Percentiles rank a stretch among this genome's conserved stretches.
Conservation (phyloP, 1,139 yeast species). For the Magnusiomyces tetraspermus region DNA sequence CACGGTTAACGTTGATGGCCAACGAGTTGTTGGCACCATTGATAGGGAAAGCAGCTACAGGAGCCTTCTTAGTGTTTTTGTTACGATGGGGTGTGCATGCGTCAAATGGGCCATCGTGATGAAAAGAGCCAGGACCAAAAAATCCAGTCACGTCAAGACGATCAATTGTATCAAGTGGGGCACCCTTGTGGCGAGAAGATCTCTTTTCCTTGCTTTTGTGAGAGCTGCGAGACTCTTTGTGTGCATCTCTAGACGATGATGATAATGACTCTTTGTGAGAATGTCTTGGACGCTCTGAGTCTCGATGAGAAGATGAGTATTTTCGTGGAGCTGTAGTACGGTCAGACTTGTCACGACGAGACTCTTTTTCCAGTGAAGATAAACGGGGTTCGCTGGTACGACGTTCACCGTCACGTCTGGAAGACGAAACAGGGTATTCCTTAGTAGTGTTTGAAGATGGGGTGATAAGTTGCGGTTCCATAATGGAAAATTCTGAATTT, state of each 20-base stretch:
- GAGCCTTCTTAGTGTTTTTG: slow-evolving; percentile 63
- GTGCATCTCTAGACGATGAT: not conserved
- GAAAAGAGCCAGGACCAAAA: slow-evolving; percentile 80
- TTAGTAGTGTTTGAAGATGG: slow-evolving; percentile 2
- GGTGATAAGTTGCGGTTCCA: slow-evolving; percentile 17
- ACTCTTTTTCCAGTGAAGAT: no score
- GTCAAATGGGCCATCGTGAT: slow-evolving; percentile 99
- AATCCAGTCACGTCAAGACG: slow-evolving; percentile 91
- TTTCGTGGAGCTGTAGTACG: no score
- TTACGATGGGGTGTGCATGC: slow-evolving; percentile 97
- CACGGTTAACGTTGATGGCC: slow-evolving; percentile 37
- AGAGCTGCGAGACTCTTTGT: no score
- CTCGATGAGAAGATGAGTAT: no score
- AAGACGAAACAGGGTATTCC: slow-evolving; percentile 4
- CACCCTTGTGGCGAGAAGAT: no score
- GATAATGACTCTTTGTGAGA: not conserved
- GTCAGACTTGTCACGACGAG: not conserved
- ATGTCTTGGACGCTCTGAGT: not conserved
- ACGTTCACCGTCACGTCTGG: slow-evolving; percentile 8
- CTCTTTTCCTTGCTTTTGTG: not conserved
- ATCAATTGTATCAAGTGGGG: slow-evolving; percentile 75
- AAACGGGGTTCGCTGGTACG: slow-evolving; percentile 6
- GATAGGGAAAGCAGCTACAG: slow-evolving; percentile 88
- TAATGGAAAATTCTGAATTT: slow-evolving; percentile 25
- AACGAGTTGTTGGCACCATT: slow-evolving; percentile 91